Evolutionary conservation across 768 basidiomycete species (phyloP), one percentile per base, ranked within the genome.

Genomic region (Kwoniella mangroviensis): DNA sequence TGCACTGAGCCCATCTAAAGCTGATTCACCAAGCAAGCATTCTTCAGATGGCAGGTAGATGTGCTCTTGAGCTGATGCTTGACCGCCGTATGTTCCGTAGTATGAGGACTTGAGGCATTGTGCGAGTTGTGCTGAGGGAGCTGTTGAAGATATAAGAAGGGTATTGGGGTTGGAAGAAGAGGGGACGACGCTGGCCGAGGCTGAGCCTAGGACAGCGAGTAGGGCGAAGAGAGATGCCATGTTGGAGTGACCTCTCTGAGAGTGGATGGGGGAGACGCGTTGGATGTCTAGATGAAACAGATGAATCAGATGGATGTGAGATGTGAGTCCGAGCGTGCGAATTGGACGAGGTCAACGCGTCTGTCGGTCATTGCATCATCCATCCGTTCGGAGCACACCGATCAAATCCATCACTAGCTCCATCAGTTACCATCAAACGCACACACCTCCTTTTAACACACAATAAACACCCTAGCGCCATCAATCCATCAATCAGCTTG

Each of bases 1-100:
- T 28, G 65, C 65, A 52, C 69, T 55, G 28, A 75, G 40, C 10
- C 69, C 73, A 21, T 66, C 66, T 11, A 75, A 59, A 9, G 69
- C 63, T 15, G 62, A 53, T 54, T 41, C 40, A 19, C 51, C 63
- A 13, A 7, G 15, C 49, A 75, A 40, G 58, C 76, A 78, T 43
- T 71, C 70, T 34, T 69, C 61, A 1, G 65, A 41, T 11, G 74
- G 67, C 17, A 73, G 52, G 51, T 68, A 78, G 61, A 78, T 70
- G 52, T 75, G 70, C 4, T 75, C 73, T 42, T 67, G 68, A 11
- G 65, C 4, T 28, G 26, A 13, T 15, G 41, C 13, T 13, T 58
- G 63, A 2, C 68, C 68, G 17, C 72, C 72, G 42, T 70, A 73
- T 3, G 65, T 63, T 4, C 72, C 72, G 61, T 67, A 70, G 62